Evolutionary conservation across 202 grass and related monocot genomes (phyloP).

Genomic region (Zizania palustris): DNA sequence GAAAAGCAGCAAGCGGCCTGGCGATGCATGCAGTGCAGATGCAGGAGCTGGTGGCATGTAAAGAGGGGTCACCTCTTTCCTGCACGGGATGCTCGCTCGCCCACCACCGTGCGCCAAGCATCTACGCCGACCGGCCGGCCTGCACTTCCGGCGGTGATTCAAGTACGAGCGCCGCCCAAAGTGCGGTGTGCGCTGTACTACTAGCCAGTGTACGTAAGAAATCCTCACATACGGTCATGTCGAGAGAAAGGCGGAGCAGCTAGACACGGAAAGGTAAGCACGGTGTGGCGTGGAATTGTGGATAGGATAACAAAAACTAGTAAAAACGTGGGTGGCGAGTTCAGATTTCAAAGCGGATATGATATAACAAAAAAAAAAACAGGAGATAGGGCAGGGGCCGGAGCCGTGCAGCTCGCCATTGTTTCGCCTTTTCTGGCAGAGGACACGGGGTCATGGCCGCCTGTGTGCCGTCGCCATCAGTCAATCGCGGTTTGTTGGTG

Average conservation of each 20-base stretch:
- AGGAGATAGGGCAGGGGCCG: not conserved
- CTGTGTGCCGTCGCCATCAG: slow-evolving; percentile 24
- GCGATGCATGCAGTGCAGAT: not conserved
- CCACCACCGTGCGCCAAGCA: slow-evolving; percentile 1
- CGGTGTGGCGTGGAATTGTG: not conserved
- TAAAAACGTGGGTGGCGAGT: not conserved
- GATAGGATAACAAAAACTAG: slow-evolving; percentile 13
- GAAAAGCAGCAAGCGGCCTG: not conserved
- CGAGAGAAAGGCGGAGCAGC: not conserved
- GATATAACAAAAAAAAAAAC: slow-evolving; percentile 6
- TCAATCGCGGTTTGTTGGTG: slow-evolving; percentile 41
- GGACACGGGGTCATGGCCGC: slow-evolving; percentile 48
- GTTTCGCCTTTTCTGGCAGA: slow-evolving; percentile 14
- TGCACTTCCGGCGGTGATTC: slow-evolving; percentile 1
- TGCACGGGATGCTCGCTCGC: slow-evolving; percentile 6
- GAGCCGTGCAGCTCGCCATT: not conserved
- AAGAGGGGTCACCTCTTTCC: slow-evolving; percentile 25
- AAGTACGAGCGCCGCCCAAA: slow-evolving; percentile 13
- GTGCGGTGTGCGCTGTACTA: slow-evolving; percentile 40
- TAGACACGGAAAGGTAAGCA: not conserved
- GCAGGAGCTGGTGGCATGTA: slow-evolving; percentile 12
- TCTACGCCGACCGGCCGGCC: not conserved
- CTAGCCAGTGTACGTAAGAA: not conserved
- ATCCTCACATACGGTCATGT: not conserved
- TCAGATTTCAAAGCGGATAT: not conserved